A percentile compares a stretch with the other conserved stretches of the same genome.
phyloP scores from a whole-genome alignment of 176 grass and related monocot genomes.

The Neostapfia colusana region DNA sequence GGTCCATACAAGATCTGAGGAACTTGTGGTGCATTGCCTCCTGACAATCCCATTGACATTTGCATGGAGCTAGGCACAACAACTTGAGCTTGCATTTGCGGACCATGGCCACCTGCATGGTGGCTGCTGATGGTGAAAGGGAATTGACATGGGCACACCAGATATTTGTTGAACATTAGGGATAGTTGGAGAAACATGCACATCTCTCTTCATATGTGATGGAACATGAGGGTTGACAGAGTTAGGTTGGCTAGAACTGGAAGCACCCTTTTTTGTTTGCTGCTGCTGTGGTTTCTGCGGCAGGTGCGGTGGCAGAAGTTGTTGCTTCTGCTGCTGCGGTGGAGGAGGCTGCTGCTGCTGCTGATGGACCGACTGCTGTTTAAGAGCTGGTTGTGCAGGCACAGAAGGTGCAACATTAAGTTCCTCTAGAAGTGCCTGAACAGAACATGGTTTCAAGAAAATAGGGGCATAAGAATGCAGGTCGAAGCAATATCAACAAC shows the following conservation, averaged over 20 bases:
- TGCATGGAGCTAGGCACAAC: conserved; percentile 67
- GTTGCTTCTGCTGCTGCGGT: not conserved
- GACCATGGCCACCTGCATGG: conserved; percentile 64
- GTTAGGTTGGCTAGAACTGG: conserved; percentile 49
- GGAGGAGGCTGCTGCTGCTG: not conserved
- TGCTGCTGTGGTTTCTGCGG: conserved; percentile 34
- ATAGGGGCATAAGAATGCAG: not conserved
- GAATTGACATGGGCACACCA: conserved; percentile 44
- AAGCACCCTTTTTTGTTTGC: conserved; percentile 44
- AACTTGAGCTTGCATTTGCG: conserved; percentile 57
- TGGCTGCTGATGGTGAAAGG: conserved; percentile 59
- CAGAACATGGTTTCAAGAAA: conserved; percentile 25
- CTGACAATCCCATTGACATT: conserved; percentile 69
- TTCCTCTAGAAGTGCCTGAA: conserved; percentile 55
- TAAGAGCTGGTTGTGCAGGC: conserved; percentile 46
- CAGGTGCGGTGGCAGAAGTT: conserved; percentile 20
- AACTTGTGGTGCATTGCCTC: conserved; percentile 62
- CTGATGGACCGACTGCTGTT: conserved; percentile 48
- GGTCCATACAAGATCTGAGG: conserved; percentile 59
- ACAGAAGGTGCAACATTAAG: conserved; percentile 41
- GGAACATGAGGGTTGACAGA: conserved; percentile 38
- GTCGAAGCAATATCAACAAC: conserved; percentile 8
- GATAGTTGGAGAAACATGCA: conserved; percentile 37
- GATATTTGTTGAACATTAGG: conserved; percentile 45
- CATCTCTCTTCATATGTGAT: conserved; percentile 51